These are phyloP conservation scores for Ogataea ramenticola DNA, from an alignment of 805 yeast genomes.

Conservation along the genomic window DNA sequence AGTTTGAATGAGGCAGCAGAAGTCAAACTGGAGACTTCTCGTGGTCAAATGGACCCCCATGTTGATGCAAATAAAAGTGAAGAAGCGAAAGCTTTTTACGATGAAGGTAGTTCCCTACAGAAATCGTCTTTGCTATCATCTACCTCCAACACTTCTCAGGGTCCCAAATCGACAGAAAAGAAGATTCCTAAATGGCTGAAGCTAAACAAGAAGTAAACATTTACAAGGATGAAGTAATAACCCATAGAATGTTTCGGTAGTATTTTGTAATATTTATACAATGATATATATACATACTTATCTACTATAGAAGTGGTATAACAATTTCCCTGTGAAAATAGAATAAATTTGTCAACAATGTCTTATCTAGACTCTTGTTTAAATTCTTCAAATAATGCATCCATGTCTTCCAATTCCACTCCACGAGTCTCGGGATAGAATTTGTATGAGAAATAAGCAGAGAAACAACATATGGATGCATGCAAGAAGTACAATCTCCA, in stretches of 20 bases:
- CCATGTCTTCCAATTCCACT: conserved; percentile 47
- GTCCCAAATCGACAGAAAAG: background rate
- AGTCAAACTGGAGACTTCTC: conserved; percentile 12
- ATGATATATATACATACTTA: no score
- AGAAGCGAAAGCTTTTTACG: no score
- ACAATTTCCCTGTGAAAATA: no score
- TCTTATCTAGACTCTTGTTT: background rate
- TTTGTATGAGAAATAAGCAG: conserved; percentile 36
- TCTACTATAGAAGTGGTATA: no score
- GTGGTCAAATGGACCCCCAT: conserved; percentile 6
- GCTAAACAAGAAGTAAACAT: conserved; percentile 22
- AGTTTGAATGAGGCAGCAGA: conserved; percentile 18
- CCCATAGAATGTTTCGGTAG: no score
- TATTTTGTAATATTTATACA: no score
- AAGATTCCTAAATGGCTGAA: conserved; percentile 29
- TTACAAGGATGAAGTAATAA: no score
- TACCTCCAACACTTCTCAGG: background rate
- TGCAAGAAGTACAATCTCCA: conserved; percentile 80
- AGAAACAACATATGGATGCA: conserved; percentile 53
- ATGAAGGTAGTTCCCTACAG: no score
- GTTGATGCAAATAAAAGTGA: no score
- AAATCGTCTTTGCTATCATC: background rate
- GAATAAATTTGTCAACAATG: background rate
- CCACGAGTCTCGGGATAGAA: conserved; percentile 51
- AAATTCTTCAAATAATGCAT: conserved; percentile 32